Base-by-base conservation (phyloP, 2,329 filamentous ascomycete genomes). In the Trichoderma asperellum region DNA sequence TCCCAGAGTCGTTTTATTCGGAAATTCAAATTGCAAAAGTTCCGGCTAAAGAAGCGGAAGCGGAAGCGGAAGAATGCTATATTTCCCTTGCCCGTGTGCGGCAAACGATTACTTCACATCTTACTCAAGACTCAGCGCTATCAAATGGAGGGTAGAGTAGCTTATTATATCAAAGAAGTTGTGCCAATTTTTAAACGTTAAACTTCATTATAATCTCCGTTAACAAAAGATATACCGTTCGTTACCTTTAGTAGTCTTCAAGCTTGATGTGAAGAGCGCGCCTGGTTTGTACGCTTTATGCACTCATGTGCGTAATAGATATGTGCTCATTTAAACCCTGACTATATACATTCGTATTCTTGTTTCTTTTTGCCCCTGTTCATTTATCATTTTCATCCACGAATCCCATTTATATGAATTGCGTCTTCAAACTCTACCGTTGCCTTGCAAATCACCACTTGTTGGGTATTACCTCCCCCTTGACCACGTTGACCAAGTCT, bases 401-500 rank as follows among this genome's bases (percentile, higher is more conserved):
- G n/a, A 14, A n/a, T 14, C 21, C 6, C 21, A 55, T 32, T 11
- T 55, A 55, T n/a, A 55, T 21, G 4, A 40, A 29, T 12, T 5
- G 27, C 21, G n/a, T 40, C 6, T 21, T 40, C 21, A 21, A 29
- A 12, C 21, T 27, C 5, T 32, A 29, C 12, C 4, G 4, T 29
- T 34, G 27, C 4, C 21, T 16, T 4, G 6, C 18, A 6, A 14
- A 55, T 69, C 43, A 69, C 67, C 67, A 69, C 65, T 83, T 83
- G 71, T 86, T 85, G 68, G 82, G 71, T 72, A 84, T 85, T 12
- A 80, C 77, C 72, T 82, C 80, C 5, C 84, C 84, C 53, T 83
- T 75, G 4, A 85, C 79, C 73, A 83, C 81, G 72, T 86, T 85
- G 12, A 87, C 74, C 81, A 87, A 75, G 71, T 85, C 81, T 63